Conservation (phyloP, 257 asterid genomes). For the Leptodermis oblonga region DNA sequence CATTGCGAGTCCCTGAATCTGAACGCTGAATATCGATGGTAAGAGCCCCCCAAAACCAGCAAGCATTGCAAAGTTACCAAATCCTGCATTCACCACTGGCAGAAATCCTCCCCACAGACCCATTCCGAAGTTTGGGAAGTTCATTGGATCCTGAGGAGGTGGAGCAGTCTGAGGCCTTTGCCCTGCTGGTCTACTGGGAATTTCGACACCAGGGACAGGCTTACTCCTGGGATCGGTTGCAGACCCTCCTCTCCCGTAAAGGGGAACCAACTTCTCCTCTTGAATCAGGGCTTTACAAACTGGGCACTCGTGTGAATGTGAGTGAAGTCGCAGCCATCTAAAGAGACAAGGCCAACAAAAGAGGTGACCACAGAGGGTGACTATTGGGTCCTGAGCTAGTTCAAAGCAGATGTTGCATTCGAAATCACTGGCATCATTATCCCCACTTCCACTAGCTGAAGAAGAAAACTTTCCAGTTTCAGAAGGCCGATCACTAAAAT, state of each 20-base stretch:
- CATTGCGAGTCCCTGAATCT: constrained; percentile 36
- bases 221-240: constrained; percentile 61
- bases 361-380: constrained; percentile 79
- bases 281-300: constrained; percentile 65
- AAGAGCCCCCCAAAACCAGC: constrained; percentile 60
- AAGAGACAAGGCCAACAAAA: constrained; percentile 76
- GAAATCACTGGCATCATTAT: constrained; percentile 41
- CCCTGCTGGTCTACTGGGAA: constrained; percentile 64
- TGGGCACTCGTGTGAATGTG: constrained; percentile 59
- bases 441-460: constrained; percentile 19
- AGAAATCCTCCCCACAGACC: constrained; percentile 60
- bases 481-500: constrained; percentile 8
- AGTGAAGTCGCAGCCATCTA: constrained; percentile 50
- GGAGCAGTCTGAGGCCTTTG: constrained; percentile 53
- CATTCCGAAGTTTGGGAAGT: constrained; percentile 27
- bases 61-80: constrained; percentile 45
- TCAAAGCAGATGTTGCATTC: constrained; percentile 79
- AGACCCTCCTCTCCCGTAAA: constrained; percentile 63
- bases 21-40: constrained; percentile 46
- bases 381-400: constrained; percentile 52
- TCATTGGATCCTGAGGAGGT: constrained; percentile 28
- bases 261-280: constrained; percentile 62
- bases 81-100: constrained; percentile 48
- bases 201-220: constrained; percentile 61
- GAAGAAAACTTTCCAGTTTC: constrained; percentile 6